Evolutionary conservation across 441 rosid genomes (phyloP), one percentile per base, ranked within the genome.

Genomic region (Euphorbia schlechtendalii): DNA sequence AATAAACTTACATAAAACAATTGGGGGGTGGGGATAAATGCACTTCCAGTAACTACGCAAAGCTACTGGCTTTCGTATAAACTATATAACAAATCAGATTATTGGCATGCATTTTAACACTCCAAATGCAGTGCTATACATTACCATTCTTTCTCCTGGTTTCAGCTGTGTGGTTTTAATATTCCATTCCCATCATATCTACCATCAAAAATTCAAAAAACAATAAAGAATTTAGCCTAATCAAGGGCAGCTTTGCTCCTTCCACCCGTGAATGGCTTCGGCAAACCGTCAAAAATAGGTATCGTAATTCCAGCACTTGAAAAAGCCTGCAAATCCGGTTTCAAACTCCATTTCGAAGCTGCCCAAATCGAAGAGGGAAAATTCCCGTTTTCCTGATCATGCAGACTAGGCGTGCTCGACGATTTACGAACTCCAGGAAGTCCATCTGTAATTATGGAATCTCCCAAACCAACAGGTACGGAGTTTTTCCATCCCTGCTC

Each of bases 251-350:
- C 81, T 73, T 89, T 89, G 80, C 74, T 71, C 73, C 74, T 73
- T 59, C 93, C 78, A 21, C 86, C 83, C 14, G 81, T 76, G 21
- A 84, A 77, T 49, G 96, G 88, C 78, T 78, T 82, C 2, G 89
- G 93, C 41, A 89, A 70, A 40, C 96, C 91, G 27, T 85, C 88
- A 67, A 89, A 86, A 34, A 86, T 77, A n/a, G 96, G 86, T 59
- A 78, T 78, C 0, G 80, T 45, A 11, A 88, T 79, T 62, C 88
- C 84, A 45, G 76, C 87, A 2, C 73, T 76, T 27, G 97, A 78
- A 13, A 90, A 76, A 64, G 78, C 82, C 56, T 78, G 85, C 70
- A 86, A 69, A 28, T 89, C 93, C 12, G 86, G 66, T 67, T 80
- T 89, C 80, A 85, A 65, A 63, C 77, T 82, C 96, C 96, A 85